A percentile compares a stretch with the other conserved stretches of the same genome.
Conservation (phyloP, 352 stramenopile genomes). For the Peronospora farinosa region DNA sequence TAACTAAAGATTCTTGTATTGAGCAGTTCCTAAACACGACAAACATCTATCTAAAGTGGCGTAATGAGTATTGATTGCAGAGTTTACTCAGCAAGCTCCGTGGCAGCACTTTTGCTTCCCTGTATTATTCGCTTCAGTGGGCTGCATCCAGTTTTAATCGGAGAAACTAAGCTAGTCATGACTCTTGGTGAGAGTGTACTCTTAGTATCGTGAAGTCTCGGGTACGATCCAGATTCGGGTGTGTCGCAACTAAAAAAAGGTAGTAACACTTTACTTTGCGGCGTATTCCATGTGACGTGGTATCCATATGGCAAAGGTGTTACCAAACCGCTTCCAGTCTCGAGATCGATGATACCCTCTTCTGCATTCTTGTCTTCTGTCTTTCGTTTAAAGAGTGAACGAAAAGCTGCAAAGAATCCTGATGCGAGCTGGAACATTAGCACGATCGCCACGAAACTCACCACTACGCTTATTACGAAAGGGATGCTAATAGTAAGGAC, state of each 20-base stretch:
- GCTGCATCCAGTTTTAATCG: constrained; percentile 25
- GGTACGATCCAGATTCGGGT: constrained; percentile 1
- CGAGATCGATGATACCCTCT: constrained; percentile 21
- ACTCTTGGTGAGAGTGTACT: constrained; percentile 18
- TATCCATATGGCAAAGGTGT: constrained; percentile 19
- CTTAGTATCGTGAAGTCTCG: constrained; percentile 9
- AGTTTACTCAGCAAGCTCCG: background rate
- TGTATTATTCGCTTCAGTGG: constrained; percentile 12
- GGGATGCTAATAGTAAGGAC: constrained; percentile 16
- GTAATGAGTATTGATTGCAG: background rate
- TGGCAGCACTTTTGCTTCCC: background rate
- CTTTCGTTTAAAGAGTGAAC: constrained; percentile 7
- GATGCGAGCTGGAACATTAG: constrained; percentile 37
- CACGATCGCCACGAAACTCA: constrained; percentile 27
- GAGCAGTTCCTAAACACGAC: background rate
- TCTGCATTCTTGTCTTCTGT: constrained; percentile 8
- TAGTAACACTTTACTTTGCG: constrained; percentile 10
- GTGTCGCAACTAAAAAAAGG: constrained; percentile 11
- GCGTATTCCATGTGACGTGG: constrained; percentile 26
- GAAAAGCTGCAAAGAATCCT: constrained; percentile 3
- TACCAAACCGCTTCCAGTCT: constrained; percentile 12
- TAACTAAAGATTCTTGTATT: background rate
- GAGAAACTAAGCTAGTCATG: constrained; percentile 27
- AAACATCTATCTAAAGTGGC: background rate
- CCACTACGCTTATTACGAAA: constrained; percentile 29